Percentiles rank a stretch among this genome's conserved stretches.
Conservation (phyloP, 2,329 filamentous ascomycete species). For the Alternaria gaisen region DNA sequence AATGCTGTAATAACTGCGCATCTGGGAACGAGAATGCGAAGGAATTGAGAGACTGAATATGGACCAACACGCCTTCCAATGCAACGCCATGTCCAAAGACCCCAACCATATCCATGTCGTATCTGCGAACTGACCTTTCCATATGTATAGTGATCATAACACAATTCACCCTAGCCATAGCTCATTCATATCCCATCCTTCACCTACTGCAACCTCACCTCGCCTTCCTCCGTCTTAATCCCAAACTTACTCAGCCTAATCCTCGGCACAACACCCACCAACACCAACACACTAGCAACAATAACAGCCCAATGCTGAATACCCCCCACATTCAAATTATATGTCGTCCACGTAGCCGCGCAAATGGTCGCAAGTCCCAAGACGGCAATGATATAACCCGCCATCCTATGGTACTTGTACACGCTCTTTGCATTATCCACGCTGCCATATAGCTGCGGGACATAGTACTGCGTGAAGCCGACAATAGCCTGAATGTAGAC, state of each 20-base stretch:
- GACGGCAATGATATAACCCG: constrained; percentile 77
- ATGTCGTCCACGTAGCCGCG: constrained; percentile 79
- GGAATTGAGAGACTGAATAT: no score
- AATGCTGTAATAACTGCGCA: no score
- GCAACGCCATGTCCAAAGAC: background rate
- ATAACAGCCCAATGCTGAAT: constrained; percentile 81
- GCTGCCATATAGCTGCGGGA: constrained; percentile 78
- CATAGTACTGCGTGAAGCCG: constrained; percentile 83
- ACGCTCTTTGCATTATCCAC: constrained; percentile 80
- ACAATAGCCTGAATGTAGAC: constrained; percentile 78
- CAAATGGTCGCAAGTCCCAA: constrained; percentile 77
- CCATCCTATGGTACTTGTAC: constrained; percentile 88
- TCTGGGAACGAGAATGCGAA: no score
- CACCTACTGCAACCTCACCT: constrained; percentile 6
- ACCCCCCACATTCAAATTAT: constrained; percentile 71
- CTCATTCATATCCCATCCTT: no score
- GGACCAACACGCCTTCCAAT: background rate
- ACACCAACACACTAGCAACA: constrained; percentile 70
- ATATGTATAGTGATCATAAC: no score
- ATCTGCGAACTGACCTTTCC: background rate
- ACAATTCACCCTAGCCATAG: fast-evolving
- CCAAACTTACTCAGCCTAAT: constrained; percentile 86
- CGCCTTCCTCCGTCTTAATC: constrained; percentile 44
- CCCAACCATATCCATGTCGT: background rate
- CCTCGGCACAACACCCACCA: constrained; percentile 77